These are phyloP conservation scores for Geotrichum fermentans DNA, from an alignment of 1,139 yeast genomes.

Conservation along the genomic window DNA sequence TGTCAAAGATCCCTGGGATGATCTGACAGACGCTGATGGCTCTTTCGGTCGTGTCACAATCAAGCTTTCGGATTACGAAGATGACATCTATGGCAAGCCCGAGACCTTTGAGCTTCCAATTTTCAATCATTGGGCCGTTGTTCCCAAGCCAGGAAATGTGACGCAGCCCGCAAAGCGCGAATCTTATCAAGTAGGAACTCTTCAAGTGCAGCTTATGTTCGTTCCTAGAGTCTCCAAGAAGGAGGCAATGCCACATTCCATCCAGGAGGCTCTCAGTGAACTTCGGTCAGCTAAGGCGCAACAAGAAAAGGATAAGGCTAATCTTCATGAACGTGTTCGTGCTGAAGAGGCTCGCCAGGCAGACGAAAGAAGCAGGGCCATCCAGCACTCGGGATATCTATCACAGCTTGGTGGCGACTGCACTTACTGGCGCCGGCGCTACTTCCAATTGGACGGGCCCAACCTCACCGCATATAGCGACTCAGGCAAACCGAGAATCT, in stretches of 20 bases:
- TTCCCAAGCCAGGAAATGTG: not conserved
- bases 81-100: constrained; percentile 50
- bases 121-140: constrained; percentile 73
- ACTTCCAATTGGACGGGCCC: constrained; percentile 54
- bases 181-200: constrained; percentile 60
- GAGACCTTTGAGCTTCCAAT: constrained; percentile 54
- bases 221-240: constrained; percentile 49
- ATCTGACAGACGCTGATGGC: constrained; percentile 63
- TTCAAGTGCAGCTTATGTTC: constrained; percentile 67
- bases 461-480: constrained; percentile 64
- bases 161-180: constrained; percentile 35
- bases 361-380: not conserved
- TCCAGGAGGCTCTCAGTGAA: constrained; percentile 45
- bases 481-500: constrained; percentile 60
- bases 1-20: constrained; percentile 12
- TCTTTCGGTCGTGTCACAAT: constrained; percentile 77
- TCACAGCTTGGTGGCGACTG: constrained; percentile 78
- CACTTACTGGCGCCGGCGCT: constrained; percentile 57
- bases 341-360: constrained; percentile 22
- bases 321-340: constrained; percentile 15
- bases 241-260: constrained; percentile 52
- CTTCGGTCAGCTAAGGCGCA: constrained; percentile 27
- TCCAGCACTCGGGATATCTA: constrained; percentile 51
- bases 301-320: not conserved
- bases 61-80: constrained; percentile 55